A percentile compares a stretch with the other conserved stretches of the same genome.
phyloP scores from a whole-genome alignment of 2,329 filamentous ascomycete species.

The Neofusicoccum ribis region DNA sequence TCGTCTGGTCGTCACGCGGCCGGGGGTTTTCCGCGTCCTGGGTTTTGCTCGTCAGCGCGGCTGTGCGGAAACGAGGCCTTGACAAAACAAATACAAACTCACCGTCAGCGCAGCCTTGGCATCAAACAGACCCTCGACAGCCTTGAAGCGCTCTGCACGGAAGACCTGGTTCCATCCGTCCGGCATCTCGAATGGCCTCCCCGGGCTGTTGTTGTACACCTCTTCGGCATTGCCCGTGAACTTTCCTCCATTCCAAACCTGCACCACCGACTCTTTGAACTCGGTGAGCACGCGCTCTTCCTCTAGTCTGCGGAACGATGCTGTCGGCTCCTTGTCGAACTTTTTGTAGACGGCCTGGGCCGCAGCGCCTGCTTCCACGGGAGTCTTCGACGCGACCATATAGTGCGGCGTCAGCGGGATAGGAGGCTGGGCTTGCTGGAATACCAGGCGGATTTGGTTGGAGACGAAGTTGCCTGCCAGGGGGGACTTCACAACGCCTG shows the following conservation, averaged over 20 bases:
- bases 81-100: not conserved
- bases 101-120: constrained; percentile 67
- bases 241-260: constrained; percentile 81
- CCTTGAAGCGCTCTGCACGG: constrained; percentile 80
- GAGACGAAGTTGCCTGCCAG: constrained; percentile 89
- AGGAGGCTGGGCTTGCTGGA: constrained; percentile 65
- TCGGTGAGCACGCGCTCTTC: constrained; percentile 92
- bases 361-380: constrained; percentile 82
- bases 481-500: constrained; percentile 77
- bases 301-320: constrained; percentile 78
- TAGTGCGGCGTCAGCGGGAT: constrained; percentile 82
- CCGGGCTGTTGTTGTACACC: constrained; percentile 68
- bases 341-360: constrained; percentile 73
- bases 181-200: constrained; percentile 93
- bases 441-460: constrained; percentile 79
- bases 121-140: constrained; percentile 89
- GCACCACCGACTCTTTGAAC: constrained; percentile 97
- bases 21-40: constrained; percentile 48
- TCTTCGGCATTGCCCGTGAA: constrained; percentile 70
- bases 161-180: constrained; percentile 97
- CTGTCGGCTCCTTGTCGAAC: constrained; percentile 61
- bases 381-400: constrained; percentile 81
- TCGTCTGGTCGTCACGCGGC: constrained; percentile 72
- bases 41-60: constrained; percentile 22
- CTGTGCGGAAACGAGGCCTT: not conserved